Percentiles rank a stretch among this genome's conserved stretches.
These are phyloP conservation scores for Termitomyces sp. DNA, from an alignment of 1,284 basidiomycete species.

Conservation along the genomic window DNA sequence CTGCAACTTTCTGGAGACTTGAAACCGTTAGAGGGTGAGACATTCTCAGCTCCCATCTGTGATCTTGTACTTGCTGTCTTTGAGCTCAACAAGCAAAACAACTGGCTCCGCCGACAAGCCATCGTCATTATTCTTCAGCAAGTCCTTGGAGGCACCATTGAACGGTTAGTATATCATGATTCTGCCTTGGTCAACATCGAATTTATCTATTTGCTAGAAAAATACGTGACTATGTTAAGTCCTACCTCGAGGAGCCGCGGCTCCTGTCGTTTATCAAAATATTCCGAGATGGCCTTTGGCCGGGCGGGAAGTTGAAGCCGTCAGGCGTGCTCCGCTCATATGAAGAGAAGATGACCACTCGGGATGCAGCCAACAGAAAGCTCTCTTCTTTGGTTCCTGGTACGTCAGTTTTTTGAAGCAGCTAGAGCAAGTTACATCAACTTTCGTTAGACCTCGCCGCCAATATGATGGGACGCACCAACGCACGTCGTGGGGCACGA, in stretches of 20 bases:
- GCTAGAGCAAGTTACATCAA: background rate
- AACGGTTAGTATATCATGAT: conserved; percentile 53
- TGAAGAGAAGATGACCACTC: conserved; percentile 75
- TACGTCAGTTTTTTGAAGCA: conserved; percentile 23
- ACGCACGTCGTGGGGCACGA: conserved; percentile 86
- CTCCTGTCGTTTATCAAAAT: conserved; percentile 61
- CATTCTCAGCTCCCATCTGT: conserved; percentile 91
- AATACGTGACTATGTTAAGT: conserved; percentile 73
- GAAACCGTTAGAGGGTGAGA: conserved; percentile 80
- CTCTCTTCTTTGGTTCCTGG: conserved; percentile 88
- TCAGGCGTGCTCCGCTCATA: conserved; percentile 61
- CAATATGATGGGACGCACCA: conserved; percentile 93
- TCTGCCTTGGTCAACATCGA: background rate
- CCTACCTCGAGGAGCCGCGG: conserved; percentile 59
- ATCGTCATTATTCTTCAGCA: conserved; percentile 96
- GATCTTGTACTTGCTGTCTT: conserved; percentile 91
- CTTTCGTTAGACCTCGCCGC: conserved; percentile 73
- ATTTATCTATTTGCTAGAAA: conserved; percentile 53
- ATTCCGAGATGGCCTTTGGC: conserved; percentile 79
- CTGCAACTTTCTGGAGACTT: conserved; percentile 68
- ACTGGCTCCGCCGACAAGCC: conserved; percentile 94
- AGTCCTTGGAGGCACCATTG: conserved; percentile 91
- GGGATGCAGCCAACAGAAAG: conserved; percentile 84
- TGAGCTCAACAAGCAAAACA: conserved; percentile 91
- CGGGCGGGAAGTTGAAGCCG: conserved; percentile 68